Evolutionary conservation across 1,284 basidiomycete genomes (phyloP).

Genomic region (Rhodofomes roseus): DNA sequence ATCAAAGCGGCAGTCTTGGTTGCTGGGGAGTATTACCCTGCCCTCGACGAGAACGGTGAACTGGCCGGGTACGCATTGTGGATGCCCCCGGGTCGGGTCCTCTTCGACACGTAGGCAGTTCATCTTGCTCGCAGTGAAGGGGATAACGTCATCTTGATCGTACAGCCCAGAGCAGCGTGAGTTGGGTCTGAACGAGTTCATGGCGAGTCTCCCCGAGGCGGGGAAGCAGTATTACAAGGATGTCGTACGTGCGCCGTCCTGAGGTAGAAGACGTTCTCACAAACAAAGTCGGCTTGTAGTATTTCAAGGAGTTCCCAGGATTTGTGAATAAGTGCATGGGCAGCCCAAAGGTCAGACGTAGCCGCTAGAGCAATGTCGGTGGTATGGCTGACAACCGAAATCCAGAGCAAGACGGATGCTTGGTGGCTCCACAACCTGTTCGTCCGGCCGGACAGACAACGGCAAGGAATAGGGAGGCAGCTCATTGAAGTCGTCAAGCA

Average conservation of each 20-base stretch:
- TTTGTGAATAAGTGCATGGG: slow-evolving; percentile 15
- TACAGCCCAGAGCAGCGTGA: slow-evolving; percentile 16
- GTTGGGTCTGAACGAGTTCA: slow-evolving; percentile 14
- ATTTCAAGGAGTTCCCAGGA: slow-evolving; percentile 12
- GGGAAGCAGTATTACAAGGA: slow-evolving; percentile 17
- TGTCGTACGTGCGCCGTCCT: slow-evolving; percentile 6
- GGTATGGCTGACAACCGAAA: no score
- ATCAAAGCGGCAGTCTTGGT: slow-evolving; percentile 15
- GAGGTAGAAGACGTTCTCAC: neutral
- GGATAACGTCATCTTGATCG: neutral
- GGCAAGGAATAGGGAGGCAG: slow-evolving; percentile 14
- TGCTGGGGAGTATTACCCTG: slow-evolving; percentile 19
- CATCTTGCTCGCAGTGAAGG: neutral
- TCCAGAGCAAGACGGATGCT: slow-evolving; percentile 14
- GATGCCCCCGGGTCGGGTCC: slow-evolving; percentile 17
- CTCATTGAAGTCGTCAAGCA: slow-evolving; percentile 12
- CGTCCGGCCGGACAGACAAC: slow-evolving; percentile 13
- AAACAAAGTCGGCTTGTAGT: slow-evolving; percentile 4
- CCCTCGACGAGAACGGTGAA: slow-evolving; percentile 12
- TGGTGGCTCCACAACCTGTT: slow-evolving; percentile 22
- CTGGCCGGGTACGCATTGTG: slow-evolving; percentile 17
- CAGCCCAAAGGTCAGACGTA: neutral
- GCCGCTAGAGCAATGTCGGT: neutral
- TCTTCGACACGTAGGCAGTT: slow-evolving; percentile 17
- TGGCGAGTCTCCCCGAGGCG: slow-evolving; percentile 9